Conservation (phyloP, 1,284 basidiomycete genomes). For the Melampsora americana region DNA sequence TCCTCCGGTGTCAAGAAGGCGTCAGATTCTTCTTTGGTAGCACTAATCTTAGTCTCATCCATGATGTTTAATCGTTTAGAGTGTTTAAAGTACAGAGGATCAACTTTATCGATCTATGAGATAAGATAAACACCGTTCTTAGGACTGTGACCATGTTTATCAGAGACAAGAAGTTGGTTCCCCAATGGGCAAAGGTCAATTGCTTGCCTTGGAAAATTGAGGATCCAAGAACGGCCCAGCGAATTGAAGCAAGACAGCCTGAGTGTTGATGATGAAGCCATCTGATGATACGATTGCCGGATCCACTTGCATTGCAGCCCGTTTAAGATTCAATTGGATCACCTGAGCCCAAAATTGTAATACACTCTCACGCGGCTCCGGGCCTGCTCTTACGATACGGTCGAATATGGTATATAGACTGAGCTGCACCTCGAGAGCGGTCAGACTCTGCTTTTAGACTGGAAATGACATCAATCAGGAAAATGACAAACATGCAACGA, state of each 20-base stretch:
- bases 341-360: slow-evolving; percentile 77
- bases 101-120: slow-evolving; percentile 80
- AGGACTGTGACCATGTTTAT: background rate
- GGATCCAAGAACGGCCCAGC: slow-evolving; percentile 97
- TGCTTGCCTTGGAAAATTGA: slow-evolving; percentile 72
- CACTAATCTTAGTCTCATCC: slow-evolving; percentile 88
- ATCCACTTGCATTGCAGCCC: slow-evolving; percentile 89
- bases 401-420: slow-evolving; percentile 87
- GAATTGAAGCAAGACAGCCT: slow-evolving; percentile 75
- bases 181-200: background rate
- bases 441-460: background rate
- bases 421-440: slow-evolving; percentile 57
- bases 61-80: slow-evolving; percentile 69
- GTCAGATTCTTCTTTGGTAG: slow-evolving; percentile 75
- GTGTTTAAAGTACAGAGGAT: slow-evolving; percentile 72
- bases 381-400: slow-evolving; percentile 74
- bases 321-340: slow-evolving; percentile 73
- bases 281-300: slow-evolving; percentile 80
- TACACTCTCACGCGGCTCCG: slow-evolving; percentile 75
- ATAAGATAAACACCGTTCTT: slow-evolving; percentile 11
- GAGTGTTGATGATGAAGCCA: slow-evolving; percentile 87
- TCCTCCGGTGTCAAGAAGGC: slow-evolving; percentile 63
- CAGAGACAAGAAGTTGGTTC: background rate
- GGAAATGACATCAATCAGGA: background rate
- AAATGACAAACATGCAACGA: slow-evolving; percentile 66